Evolutionary conservation across 352 stramenopile species (phyloP).

Genomic region (Phytophthora pluvialis): DNA sequence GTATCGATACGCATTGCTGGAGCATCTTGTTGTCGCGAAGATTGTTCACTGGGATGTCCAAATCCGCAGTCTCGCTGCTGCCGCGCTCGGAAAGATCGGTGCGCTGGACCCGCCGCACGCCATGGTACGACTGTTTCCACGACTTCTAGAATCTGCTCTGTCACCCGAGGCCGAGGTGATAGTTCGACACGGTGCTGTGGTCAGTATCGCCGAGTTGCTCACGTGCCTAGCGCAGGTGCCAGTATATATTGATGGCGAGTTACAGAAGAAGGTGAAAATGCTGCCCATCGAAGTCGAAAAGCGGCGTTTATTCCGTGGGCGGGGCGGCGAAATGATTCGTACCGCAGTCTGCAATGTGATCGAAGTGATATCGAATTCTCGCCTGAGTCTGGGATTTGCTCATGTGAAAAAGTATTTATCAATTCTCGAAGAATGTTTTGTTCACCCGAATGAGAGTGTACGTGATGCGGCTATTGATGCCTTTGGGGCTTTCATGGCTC

Average conservation of each 20-base stretch:
- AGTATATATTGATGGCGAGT: conserved; percentile 71
- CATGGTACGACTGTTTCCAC: conserved; percentile 78
- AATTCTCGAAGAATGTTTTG: conserved; percentile 92
- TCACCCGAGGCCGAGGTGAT: conserved; percentile 91
- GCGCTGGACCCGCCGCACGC: conserved; percentile 82
- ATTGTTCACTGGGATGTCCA: conserved; percentile 96
- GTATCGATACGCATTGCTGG: conserved; percentile 85
- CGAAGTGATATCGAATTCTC: conserved; percentile 81
- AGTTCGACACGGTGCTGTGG: conserved; percentile 93
- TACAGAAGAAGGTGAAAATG: conserved; percentile 74
- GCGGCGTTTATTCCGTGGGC: conserved; percentile 94
- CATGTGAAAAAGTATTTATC: conserved; percentile 82
- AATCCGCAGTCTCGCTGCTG: conserved; percentile 90
- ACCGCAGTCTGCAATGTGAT: conserved; percentile 95
- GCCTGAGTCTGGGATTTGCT: conserved; percentile 59
- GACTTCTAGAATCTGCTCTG: conserved; percentile 82
- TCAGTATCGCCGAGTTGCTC: conserved; percentile 91
- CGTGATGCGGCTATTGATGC: conserved; percentile 89
- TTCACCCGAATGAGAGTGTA: conserved; percentile 94
- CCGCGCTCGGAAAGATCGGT: conserved; percentile 87
- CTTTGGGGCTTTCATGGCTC: conserved; percentile 81
- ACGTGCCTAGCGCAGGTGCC: conserved; percentile 54
- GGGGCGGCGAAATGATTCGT: conserved; percentile 96
- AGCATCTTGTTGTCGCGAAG: conserved; percentile 89
- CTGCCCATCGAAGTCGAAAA: conserved; percentile 93